Conservation (phyloP, 78 protist genomes). For the Chrysochromulina parva region DNA sequence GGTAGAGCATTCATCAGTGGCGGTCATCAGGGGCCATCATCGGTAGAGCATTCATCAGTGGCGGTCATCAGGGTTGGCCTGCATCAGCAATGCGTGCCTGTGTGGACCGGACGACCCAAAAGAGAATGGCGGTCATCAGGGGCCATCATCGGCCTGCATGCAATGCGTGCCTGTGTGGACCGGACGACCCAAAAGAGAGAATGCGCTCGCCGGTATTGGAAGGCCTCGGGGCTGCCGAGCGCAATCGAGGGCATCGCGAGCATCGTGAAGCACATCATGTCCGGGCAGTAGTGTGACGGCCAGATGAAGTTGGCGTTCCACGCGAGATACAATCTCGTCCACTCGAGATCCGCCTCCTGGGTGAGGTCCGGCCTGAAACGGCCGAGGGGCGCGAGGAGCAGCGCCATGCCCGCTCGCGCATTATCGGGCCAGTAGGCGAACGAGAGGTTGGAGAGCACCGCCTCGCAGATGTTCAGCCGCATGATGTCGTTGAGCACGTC, state of each 20-base stretch:
- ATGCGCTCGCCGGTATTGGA: background rate
- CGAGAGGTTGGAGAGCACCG: background rate
- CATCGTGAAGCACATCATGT: constrained; percentile 15
- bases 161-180: background rate
- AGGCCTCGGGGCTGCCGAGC: background rate
- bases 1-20: too few relatives aligned
- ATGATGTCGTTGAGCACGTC: background rate
- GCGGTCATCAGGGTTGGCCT: too few relatives aligned
- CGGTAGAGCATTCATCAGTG: too few relatives aligned
- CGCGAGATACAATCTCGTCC: background rate
- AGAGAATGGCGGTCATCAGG: too few relatives aligned
- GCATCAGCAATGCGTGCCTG: background rate
- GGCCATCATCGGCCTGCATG: too few relatives aligned
- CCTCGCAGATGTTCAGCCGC: background rate
- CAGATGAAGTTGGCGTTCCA: constrained; percentile 13
- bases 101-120: background rate
- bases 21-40: too few relatives aligned
- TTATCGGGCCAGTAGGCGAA: constrained; percentile 6
- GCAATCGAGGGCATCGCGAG: background rate
- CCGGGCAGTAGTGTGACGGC: background rate
- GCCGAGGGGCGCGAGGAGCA: background rate
- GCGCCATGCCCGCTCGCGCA: constrained; percentile 5
- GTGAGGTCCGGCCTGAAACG: background rate
- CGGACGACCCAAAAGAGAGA: background rate
- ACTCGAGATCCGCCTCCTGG: background rate